These are phyloP conservation scores for Aspergillus sclerotiicarbonarius DNA, from an alignment of 495 filamentous ascomycete genomes.

Conservation along the genomic window DNA sequence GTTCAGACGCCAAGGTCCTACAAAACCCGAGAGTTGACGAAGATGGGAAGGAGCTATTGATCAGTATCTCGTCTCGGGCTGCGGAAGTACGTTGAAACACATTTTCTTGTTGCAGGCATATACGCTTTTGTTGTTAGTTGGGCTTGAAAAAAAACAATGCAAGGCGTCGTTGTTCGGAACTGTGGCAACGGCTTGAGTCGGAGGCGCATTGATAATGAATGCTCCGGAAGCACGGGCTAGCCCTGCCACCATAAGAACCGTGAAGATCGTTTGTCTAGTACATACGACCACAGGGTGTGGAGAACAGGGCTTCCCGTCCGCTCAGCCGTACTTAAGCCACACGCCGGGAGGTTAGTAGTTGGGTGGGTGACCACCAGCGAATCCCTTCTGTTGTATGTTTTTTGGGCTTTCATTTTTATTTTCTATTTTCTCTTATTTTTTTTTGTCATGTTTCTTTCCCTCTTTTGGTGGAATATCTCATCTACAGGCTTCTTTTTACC, in stretches of 20 bases:
- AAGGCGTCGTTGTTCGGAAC: too few species aligned
- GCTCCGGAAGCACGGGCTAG: neutral
- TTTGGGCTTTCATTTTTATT: conserved; percentile 36
- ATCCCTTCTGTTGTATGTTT: conserved; percentile 51
- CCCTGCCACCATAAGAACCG: conserved; percentile 14
- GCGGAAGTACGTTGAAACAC: conserved; percentile 58
- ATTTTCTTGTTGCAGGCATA: conserved; percentile 3
- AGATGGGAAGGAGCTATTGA: conserved; percentile 74
- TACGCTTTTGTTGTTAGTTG: neutral
- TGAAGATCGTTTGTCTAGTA: conserved; percentile 13
- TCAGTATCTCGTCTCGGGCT: conserved; percentile 79
- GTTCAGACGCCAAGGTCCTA: conserved; percentile 29
- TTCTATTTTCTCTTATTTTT: conserved; percentile 5
- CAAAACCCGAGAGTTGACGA: conserved; percentile 55
- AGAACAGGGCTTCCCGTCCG: conserved; percentile 51
- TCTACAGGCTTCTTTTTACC: neutral
- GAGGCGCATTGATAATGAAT: neutral
- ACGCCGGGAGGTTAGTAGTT: conserved; percentile 51
- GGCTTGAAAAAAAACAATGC: too few species aligned
- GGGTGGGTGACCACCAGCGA: conserved; percentile 52
- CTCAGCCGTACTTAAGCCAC: conserved; percentile 52
- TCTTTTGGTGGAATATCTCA: neutral
- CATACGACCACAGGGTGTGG: conserved; percentile 53
- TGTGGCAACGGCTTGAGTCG: conserved; percentile 8
- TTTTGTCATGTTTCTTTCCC: conserved; percentile 1